These are phyloP conservation scores for Linanthus parryae DNA, from an alignment of 148 eudicot species.

Conservation along the genomic window DNA sequence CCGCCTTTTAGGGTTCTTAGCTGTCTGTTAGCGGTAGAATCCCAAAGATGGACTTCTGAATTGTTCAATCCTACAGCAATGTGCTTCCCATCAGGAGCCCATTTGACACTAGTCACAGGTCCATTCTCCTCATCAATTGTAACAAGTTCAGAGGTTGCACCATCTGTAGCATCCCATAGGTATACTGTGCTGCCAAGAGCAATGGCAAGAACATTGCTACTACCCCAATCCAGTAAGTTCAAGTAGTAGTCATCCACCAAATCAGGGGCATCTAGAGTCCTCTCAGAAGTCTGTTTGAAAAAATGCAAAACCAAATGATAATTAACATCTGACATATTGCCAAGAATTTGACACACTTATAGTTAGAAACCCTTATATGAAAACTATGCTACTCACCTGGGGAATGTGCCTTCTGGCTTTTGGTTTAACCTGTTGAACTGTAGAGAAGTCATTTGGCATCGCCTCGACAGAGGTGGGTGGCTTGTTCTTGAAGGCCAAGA, in stretches of 20 bases:
- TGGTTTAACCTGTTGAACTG: conserved; percentile 53
- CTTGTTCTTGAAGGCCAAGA: conserved; percentile 93
- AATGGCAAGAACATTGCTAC: conserved; percentile 79
- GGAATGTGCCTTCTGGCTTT: conserved; percentile 82
- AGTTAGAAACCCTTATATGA: background rate
- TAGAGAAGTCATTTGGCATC: conserved; percentile 39
- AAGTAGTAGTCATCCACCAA: conserved; percentile 80
- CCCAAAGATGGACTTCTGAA: conserved; percentile 94
- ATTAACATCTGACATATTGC: background rate
- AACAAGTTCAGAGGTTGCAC: conserved; percentile 72
- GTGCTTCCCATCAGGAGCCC: conserved; percentile 96
- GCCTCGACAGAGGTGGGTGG: conserved; percentile 67
- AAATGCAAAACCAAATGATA: conserved; percentile 3
- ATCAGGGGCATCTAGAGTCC: conserved; percentile 91
- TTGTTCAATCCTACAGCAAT: conserved; percentile 82
- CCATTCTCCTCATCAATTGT: conserved; percentile 79
- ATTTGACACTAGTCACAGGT: conserved; percentile 90
- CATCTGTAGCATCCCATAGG: conserved; percentile 86
- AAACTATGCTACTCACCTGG: conserved; percentile 36
- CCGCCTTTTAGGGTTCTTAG: conserved; percentile 78
- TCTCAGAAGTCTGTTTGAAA: conserved; percentile 68
- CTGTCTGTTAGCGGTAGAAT: conserved; percentile 65
- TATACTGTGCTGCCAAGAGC: conserved; percentile 89
- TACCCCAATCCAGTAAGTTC: conserved; percentile 92
- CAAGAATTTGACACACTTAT: background rate